These are phyloP conservation scores for Volvox carteri DNA, from an alignment of 163 green algal species.

Conservation along the genomic window DNA sequence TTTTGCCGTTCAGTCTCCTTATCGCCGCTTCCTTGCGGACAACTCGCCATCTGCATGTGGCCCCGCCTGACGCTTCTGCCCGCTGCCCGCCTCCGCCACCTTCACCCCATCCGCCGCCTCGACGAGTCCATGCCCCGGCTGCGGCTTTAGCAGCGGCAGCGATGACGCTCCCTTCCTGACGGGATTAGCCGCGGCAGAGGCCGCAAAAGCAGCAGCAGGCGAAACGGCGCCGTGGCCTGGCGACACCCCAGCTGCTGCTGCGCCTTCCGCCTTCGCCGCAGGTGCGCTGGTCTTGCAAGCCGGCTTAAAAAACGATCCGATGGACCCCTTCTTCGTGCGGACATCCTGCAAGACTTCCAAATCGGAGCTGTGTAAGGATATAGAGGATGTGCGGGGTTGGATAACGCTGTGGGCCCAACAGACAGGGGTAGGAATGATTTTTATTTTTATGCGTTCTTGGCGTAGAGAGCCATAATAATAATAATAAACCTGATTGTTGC, in stretches of 20 bases:
- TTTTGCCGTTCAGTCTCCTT: no score
- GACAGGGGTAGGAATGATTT: no score
- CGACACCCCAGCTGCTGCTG: not conserved
- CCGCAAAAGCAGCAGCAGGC: not conserved
- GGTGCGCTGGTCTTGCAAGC: no score
- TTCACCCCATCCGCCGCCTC: no score
- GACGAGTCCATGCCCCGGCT: no score
- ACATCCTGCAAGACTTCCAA: slow-evolving; percentile 21
- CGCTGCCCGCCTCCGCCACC: no score
- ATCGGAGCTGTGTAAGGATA: not conserved
- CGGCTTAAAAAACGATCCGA: slow-evolving; percentile 45
- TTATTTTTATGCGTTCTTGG: not conserved
- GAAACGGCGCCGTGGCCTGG: not conserved
- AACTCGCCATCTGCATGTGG: no score
- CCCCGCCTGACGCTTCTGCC: no score
- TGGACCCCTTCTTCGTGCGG: slow-evolving; percentile 45
- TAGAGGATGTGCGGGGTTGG: not conserved
- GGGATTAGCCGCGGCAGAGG: not conserved
- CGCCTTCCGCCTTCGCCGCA: not conserved
- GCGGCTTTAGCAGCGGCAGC: no score
- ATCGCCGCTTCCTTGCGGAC: no score
- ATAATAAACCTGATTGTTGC: not conserved
- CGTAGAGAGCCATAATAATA: not conserved
- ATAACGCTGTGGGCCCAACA: no score
- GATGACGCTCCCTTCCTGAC: not conserved